Evolutionary conservation across 148 eudicot genomes (phyloP), one percentile per base, ranked within the genome.

Genomic region (Arbutus unedo): DNA sequence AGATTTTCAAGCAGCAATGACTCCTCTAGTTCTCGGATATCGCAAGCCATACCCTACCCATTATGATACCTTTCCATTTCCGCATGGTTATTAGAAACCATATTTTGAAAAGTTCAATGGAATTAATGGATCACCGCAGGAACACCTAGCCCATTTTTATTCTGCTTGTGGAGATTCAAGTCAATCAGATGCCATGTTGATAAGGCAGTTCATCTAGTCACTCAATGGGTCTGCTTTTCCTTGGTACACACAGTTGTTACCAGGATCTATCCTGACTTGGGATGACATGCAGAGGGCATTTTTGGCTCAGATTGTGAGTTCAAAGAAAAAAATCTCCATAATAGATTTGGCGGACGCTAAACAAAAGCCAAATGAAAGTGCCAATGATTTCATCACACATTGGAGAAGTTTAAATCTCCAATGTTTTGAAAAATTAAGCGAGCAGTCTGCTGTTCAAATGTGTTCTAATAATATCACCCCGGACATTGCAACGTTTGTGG

Each of bases 281-380:
- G 76, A 72, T 6, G 51, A 72, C 23, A 44, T 72, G 76, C 51
- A 44, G 23, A 4, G 14, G 23, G 44, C 23, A 21, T 53, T 49
- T 5, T 53, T 49, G 43, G 43, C 72, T 9, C 44, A 67, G 11
- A 25, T 67, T 23, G 72, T 67, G 2, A 67, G 72, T 9, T 67
- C 72, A 31, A 67, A 67, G 13, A n/a, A 67, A 11, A 67, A 67
- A 3, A 8, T 67, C 0, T 67, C 72, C 44, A 15, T 70, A 47
- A 41, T 70, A 3, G 74, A 70, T 41, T 7, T 38, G 47, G 45
- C 74, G 10, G 43, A 50, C 31, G 57, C 47, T 14, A 0, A 3
- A 23, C 62, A 77, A 77, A 77, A 77, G 43, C 41, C 60, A 14
- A 77, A 77, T 53, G 79, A 77, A 38, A 53, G 44, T 55, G 79